Evolutionary conservation across 345 rosid species (phyloP).

Genomic region (Populus alba): DNA sequence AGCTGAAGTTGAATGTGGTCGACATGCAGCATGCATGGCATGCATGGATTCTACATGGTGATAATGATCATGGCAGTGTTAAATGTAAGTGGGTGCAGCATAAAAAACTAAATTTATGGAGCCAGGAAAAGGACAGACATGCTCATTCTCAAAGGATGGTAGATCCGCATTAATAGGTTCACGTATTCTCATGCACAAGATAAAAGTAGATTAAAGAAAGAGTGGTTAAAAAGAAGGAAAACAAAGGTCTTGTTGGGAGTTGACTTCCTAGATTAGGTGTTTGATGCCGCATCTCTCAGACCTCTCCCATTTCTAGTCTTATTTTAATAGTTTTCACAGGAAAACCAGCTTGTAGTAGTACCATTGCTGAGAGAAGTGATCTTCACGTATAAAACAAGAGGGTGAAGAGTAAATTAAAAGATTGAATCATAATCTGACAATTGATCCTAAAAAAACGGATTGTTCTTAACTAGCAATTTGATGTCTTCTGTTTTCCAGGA

Average conservation of each 20-base stretch:
- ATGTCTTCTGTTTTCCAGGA: no score
- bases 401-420: no score
- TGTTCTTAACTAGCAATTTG: background rate
- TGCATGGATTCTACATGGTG: background rate
- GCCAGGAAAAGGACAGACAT: constrained; percentile 40
- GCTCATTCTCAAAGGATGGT: constrained; percentile 18
- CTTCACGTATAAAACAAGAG: background rate
- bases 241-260: constrained; percentile 20
- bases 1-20: background rate
- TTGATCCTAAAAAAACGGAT: no score
- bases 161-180: constrained; percentile 42
- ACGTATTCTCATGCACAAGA: constrained; percentile 38
- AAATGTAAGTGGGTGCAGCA: background rate
- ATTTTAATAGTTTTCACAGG: background rate
- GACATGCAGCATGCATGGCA: background rate
- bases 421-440: no score
- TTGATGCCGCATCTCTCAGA: constrained; percentile 25
- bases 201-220: background rate
- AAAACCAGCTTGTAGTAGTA: background rate
- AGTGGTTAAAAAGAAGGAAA: background rate
- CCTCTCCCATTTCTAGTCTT: background rate
- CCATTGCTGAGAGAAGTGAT: background rate
- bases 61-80: background rate
- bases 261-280: constrained; percentile 42
- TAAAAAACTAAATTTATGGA: background rate